Percentiles rank a stretch among this genome's conserved stretches.
These are phyloP conservation scores for Jamesozyma piceae DNA, from an alignment of 805 yeast species.

Conservation along the genomic window DNA sequence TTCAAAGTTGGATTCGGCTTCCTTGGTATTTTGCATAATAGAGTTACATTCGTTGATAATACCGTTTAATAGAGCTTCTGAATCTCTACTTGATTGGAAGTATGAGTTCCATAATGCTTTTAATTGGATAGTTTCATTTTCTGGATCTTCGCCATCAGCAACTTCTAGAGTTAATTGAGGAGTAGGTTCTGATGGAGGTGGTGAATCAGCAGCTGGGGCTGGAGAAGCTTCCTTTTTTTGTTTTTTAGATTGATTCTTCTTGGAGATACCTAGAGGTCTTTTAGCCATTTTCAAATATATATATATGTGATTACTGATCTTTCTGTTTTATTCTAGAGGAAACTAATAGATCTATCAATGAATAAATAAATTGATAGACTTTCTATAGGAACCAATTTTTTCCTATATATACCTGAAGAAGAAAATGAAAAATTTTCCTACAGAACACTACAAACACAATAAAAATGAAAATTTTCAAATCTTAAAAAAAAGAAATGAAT, in stretches of 20 bases:
- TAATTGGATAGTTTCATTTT: conserved; percentile 72
- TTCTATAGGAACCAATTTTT: too few relatives aligned
- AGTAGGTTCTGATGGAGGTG: too few relatives aligned
- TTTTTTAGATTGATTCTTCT: conserved; percentile 38
- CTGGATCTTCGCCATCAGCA: conserved; percentile 58
- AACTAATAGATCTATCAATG: too few relatives aligned
- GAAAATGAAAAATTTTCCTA: too few relatives aligned
- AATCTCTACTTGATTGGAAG: conserved; percentile 44
- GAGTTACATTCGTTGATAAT: conserved; percentile 89
- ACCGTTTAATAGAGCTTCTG: conserved; percentile 65
- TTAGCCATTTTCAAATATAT: conserved; percentile 40
- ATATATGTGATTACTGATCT: neutral
- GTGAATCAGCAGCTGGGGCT: conserved; percentile 12
- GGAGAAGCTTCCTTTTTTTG: conserved; percentile 13
- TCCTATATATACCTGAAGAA: too few relatives aligned
- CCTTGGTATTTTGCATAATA: conserved; percentile 32
- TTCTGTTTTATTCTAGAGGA: too few relatives aligned
- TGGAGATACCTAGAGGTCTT: conserved; percentile 53
- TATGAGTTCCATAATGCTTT: conserved; percentile 64
- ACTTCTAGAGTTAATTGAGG: conserved; percentile 56
- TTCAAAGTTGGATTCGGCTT: conserved; percentile 16
- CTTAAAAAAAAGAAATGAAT: too few relatives aligned
- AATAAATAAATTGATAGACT: too few relatives aligned
- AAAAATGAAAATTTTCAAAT: too few relatives aligned
- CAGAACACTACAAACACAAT: too few relatives aligned